These are phyloP conservation scores for Chimonanthus salicifolius DNA, from an alignment of 164 flowering plant species.

Conservation along the genomic window DNA sequence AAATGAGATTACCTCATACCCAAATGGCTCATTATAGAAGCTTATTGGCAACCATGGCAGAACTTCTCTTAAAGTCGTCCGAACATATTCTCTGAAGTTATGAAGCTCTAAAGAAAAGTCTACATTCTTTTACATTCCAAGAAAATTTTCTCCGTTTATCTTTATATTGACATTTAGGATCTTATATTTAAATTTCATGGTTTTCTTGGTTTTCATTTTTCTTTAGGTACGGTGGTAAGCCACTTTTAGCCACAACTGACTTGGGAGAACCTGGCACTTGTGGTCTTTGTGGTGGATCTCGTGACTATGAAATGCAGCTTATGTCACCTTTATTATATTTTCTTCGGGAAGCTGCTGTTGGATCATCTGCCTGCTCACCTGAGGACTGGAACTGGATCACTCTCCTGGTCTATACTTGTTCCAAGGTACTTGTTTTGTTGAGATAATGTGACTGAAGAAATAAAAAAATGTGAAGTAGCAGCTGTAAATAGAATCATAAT, in stretches of 20 bases:
- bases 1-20: not conserved
- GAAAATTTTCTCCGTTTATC: too few species aligned
- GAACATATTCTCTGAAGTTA: not conserved
- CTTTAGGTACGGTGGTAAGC: slow-evolving; percentile 55
- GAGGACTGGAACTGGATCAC: slow-evolving; percentile 91
- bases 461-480: not conserved
- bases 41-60: not conserved
- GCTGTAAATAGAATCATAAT: not conserved
- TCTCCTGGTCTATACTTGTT: slow-evolving; percentile 70
- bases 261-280: slow-evolving; percentile 45
- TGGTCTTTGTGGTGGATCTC: slow-evolving; percentile 55
- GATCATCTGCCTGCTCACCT: slow-evolving; percentile 21
- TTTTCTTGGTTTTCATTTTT: not conserved
- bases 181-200: not conserved
- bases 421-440: slow-evolving; percentile 39
- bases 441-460: not conserved
- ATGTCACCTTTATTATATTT: slow-evolving; percentile 84
- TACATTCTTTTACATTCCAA: not conserved
- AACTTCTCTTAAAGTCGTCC: not conserved
- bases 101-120: not conserved
- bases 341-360: slow-evolving; percentile 53
- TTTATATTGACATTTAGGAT: too few species aligned
- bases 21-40: not conserved
- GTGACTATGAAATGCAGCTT: slow-evolving; percentile 84
- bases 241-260: slow-evolving; percentile 48